A percentile compares a stretch with the other conserved stretches of the same genome.
These are phyloP conservation scores for Colletotrichum godetiae DNA, from an alignment of 2,329 filamentous ascomycete genomes.

Conservation along the genomic window DNA sequence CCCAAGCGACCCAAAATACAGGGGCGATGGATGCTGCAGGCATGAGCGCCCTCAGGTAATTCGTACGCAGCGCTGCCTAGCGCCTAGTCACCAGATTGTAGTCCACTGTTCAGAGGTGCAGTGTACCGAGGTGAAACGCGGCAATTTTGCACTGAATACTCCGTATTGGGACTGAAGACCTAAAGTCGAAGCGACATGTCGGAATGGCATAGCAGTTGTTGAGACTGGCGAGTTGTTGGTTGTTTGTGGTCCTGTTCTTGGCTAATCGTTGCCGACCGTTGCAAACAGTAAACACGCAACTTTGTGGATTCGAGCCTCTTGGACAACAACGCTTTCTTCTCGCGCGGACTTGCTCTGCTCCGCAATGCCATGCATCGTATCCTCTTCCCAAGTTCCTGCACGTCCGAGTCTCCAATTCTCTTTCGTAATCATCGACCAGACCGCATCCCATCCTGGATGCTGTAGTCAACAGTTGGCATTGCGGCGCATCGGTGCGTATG, in stretches of 20 bases:
- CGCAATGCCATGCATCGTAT: constrained; percentile 4
- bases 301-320: not conserved
- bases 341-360: constrained; percentile 13
- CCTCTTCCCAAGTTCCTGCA: not conserved
- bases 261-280: not conserved
- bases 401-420: not conserved
- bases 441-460: not conserved
- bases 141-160: not conserved
- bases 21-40: not conserved
- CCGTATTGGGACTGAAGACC: not conserved
- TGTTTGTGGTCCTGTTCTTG: not conserved
- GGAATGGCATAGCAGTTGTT: not conserved
- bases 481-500: not conserved
- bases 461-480: not conserved
- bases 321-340: not conserved
- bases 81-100: no score
- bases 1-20: constrained; percentile 14
- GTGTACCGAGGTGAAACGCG: not conserved
- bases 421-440: constrained; percentile 6
- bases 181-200: not conserved
- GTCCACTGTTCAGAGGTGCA: not conserved
- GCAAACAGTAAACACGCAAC: not conserved
- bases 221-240: not conserved
- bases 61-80: not conserved
- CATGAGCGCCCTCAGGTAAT: not conserved